Base-by-base conservation (phyloP, 352 stramenopile species). In the Globisporangium rhizosaccharum region DNA sequence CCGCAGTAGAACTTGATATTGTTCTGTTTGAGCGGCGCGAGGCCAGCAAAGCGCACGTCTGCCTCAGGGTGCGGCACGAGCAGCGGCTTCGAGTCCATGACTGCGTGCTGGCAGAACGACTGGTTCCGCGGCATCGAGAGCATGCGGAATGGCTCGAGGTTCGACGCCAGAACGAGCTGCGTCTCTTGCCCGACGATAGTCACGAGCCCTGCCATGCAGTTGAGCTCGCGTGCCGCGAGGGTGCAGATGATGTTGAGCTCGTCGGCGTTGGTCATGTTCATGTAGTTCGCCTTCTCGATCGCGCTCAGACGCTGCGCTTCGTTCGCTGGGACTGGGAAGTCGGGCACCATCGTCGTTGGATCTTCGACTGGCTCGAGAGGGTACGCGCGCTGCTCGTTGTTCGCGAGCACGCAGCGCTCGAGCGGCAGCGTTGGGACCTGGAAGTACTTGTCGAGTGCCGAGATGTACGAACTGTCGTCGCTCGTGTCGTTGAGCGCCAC, bases 1-100 rank as follows among this genome's bases (percentile, higher is more conserved):
- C 81, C 81, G 65, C 76, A 88, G 76, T 90, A 90, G 67, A 87
- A 90, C 57, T 79, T 81, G 33, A 39, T 39, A 6, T 12, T 12
- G 33, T 39, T 39, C 33, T 39, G 33, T 8, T 39, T 39, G 33
- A 39, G 33, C 33, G 33, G 33, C 33, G 33, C 6, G 33, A 39
- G 33, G 1, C 33, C 33, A 30, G 72, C 66, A 50, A 90, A 90
- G 28, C 81, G 81, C 55, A 87, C 73, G 64, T 88, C 81, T 0
- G 79, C 67, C 37, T 85, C 73, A 0, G 73, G 66, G 50, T 88
- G 74, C 8, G 68, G 73, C 65, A 84, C 75, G 39, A 91, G 69
- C 7, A 91, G 66, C 5, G 82, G 79, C 61, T 86, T 75, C 46
- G 73, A 61, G 18, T 70, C 65, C 67, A 78, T 75, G 45, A 78